Evolutionary conservation across 2,329 filamentous ascomycete species (phyloP).

Genomic region (Tympanopsis confertula): DNA sequence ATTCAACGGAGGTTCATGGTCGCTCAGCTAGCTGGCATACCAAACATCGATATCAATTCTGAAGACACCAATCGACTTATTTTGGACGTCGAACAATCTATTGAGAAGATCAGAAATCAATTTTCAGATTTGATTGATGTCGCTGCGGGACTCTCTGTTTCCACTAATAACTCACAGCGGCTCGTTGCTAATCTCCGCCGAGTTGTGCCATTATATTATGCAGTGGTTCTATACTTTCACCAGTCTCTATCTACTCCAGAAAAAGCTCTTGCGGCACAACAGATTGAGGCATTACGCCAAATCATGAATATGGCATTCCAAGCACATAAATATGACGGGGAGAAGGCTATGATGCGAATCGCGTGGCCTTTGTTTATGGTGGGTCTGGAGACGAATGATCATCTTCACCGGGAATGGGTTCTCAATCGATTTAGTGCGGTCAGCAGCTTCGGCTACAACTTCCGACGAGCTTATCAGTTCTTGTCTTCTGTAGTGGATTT

Average conservation of each 20-base stretch:
- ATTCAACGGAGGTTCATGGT: constrained; percentile 18
- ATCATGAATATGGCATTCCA: constrained; percentile 20
- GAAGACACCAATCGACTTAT: constrained; percentile 9
- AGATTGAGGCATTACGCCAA: constrained; percentile 4
- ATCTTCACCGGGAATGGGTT: constrained; percentile 19
- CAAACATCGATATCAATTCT: constrained; percentile 8
- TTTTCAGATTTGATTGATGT: constrained; percentile 14
- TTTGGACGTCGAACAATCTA: constrained; percentile 8
- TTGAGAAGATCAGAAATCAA: constrained; percentile 8
- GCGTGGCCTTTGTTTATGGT: constrained; percentile 22
- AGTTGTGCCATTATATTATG: constrained; percentile 21
- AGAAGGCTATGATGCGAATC: constrained; percentile 16
- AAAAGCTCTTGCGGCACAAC: constrained; percentile 1
- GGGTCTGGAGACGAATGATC: constrained; percentile 19
- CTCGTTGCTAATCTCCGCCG: constrained; percentile 19
- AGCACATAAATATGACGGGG: constrained; percentile 16
- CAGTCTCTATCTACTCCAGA: constrained; percentile 5
- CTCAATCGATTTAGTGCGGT: constrained; percentile 16
- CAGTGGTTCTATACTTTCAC: constrained; percentile 17
- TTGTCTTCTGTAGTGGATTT: constrained; percentile 10
- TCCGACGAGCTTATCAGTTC: constrained; percentile 15
- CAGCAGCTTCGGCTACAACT: constrained; percentile 17
- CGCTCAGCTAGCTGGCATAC: constrained; percentile 13
- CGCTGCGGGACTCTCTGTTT: constrained; percentile 10
- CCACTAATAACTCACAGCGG: constrained; percentile 13